These are phyloP conservation scores for Carex littledalei DNA, from an alignment of 176 grass and related monocot species.

Conservation along the genomic window DNA sequence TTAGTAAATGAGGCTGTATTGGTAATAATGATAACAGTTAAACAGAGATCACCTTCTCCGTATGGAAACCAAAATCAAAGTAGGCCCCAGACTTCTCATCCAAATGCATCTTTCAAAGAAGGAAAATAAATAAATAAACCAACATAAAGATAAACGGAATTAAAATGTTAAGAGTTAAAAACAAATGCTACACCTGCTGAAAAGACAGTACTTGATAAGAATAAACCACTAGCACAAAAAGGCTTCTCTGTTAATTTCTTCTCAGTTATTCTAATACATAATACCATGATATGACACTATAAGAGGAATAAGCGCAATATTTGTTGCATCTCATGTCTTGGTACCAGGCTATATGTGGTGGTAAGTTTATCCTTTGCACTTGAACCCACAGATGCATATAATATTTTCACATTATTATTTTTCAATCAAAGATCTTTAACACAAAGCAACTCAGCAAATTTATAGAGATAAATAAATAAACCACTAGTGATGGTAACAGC, in stretches of 20 bases:
- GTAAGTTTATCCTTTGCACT: background rate
- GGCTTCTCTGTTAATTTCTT: background rate
- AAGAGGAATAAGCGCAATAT: background rate
- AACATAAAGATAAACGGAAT: conserved; percentile 1
- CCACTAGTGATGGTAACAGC: background rate
- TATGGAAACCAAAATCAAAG: conserved; percentile 91
- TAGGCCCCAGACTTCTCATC: conserved; percentile 70
- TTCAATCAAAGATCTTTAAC: background rate
- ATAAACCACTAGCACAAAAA: background rate
- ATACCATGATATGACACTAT: background rate
- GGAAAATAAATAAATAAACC: background rate
- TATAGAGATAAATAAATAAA: background rate
- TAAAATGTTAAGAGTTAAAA: conserved; percentile 17
- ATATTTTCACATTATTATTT: background rate
- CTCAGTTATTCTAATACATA: background rate
- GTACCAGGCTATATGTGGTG: background rate
- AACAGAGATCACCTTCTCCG: conserved; percentile 63
- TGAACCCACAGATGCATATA: background rate
- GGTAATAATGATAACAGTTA: background rate
- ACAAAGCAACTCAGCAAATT: background rate
- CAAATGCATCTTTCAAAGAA: conserved; percentile 72
- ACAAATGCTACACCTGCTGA: background rate
- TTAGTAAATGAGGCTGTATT: background rate
- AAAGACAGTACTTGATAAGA: background rate
- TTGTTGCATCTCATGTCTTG: background rate